These are phyloP conservation scores for Exophiala alcalophila DNA, from an alignment of 2,329 filamentous ascomycete genomes.

Conservation along the genomic window DNA sequence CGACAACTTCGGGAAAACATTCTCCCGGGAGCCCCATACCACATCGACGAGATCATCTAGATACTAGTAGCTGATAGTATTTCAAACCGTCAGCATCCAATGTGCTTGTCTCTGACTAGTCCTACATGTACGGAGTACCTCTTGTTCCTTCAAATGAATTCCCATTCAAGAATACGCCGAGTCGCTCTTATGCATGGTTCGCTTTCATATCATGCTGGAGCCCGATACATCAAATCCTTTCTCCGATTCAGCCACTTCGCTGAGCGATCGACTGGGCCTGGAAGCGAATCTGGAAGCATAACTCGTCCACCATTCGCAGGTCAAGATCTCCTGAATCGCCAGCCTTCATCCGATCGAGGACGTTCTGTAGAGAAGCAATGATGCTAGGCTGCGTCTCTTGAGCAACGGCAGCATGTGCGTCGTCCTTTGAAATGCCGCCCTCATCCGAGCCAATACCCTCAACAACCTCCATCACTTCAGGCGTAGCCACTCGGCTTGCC, in stretches of 20 bases:
- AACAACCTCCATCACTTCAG: not conserved
- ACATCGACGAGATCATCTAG: too few relatives aligned
- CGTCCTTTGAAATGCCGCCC: too few relatives aligned
- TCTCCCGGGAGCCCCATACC: too few relatives aligned
- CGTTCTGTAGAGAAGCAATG: conserved; percentile 17
- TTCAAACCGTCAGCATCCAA: too few relatives aligned
- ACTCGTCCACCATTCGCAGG: conserved; percentile 25
- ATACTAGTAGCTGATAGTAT: too few relatives aligned
- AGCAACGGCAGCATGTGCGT: not conserved
- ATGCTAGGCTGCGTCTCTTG: conserved; percentile 3
- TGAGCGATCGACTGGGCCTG: conserved; percentile 23
- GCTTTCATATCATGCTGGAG: too few relatives aligned
- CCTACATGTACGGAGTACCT: too few relatives aligned
- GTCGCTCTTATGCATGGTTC: too few relatives aligned
- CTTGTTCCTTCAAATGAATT: not conserved
- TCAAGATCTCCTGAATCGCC: conserved; percentile 11
- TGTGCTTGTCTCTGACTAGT: too few relatives aligned
- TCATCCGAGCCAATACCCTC: not conserved
- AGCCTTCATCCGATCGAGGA: conserved; percentile 21
- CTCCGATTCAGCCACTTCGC: too few relatives aligned
- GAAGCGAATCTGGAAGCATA: conserved; percentile 28
- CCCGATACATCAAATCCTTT: too few relatives aligned
- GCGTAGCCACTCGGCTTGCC: not conserved
- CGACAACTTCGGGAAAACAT: not conserved
- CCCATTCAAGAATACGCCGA: too few relatives aligned